phyloP scores from a whole-genome alignment of 352 stramenopile species.

The Saprolegnia parasitica region DNA sequence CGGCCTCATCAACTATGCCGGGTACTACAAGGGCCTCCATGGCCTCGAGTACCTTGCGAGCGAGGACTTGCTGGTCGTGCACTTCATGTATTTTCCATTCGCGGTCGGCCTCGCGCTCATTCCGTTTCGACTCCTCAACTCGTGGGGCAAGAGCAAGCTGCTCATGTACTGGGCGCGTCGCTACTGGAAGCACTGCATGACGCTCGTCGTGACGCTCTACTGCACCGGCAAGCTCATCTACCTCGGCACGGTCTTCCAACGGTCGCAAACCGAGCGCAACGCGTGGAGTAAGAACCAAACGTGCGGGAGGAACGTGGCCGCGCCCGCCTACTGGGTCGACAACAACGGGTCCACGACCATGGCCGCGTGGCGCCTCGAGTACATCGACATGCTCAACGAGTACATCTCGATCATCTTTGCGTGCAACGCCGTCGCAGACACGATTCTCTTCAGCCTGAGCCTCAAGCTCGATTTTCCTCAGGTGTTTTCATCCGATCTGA shows the following conservation, averaged over 20 bases:
- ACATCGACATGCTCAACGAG: conserved; percentile 64
- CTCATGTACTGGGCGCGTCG: conserved; percentile 61
- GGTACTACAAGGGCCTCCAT: neutral
- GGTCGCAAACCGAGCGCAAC: conserved; percentile 40
- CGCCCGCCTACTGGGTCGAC: conserved; percentile 47
- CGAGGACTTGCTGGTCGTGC: neutral
- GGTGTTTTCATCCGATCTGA: no score
- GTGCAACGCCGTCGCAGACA: conserved; percentile 52
- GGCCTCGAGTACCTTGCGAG: conserved; percentile 11
- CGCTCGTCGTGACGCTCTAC: conserved; percentile 64
- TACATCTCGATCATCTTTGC: conserved; percentile 57
- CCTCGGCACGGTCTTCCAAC: conserved; percentile 50
- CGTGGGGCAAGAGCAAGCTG: conserved; percentile 35
- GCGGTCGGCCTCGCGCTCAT: conserved; percentile 56
- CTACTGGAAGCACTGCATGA: conserved; percentile 65
- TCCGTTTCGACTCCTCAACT: conserved; percentile 41
- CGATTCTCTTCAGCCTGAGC: conserved; percentile 61
- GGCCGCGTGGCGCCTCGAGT: conserved; percentile 35
- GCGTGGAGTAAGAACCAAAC: conserved; percentile 38
- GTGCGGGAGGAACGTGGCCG: conserved; percentile 40
- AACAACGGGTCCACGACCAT: conserved; percentile 37
- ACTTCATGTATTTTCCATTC: conserved; percentile 38
- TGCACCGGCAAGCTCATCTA: conserved; percentile 58
- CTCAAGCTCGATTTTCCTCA: conserved; percentile 79
- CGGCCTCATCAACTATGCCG: neutral